Evolutionary conservation across 2,329 filamentous ascomycete species (phyloP).

Genomic region (Tolypocladium amazonense): DNA sequence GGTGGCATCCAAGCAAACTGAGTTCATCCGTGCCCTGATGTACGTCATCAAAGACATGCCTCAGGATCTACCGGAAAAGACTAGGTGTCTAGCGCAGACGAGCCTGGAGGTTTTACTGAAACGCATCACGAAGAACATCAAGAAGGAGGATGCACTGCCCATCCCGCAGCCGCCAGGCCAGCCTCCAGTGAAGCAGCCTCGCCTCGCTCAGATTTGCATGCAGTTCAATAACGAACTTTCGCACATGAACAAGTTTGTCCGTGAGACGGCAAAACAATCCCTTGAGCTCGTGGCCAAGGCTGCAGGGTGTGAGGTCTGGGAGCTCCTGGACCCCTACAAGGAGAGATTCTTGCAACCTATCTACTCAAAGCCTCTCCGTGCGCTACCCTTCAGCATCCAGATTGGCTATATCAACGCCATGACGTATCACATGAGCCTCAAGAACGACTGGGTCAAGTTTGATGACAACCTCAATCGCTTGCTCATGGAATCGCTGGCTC

Average conservation of each 20-base stretch:
- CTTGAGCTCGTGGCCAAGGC: slow-evolving; percentile 74
- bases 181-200: slow-evolving; percentile 38
- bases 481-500: slow-evolving; percentile 83
- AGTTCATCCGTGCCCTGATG: slow-evolving; percentile 83
- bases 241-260: slow-evolving; percentile 93
- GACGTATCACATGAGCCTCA: slow-evolving; percentile 85
- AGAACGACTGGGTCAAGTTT: slow-evolving; percentile 80
- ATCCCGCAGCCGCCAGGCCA: slow-evolving; percentile 29
- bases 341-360: slow-evolving; percentile 84
- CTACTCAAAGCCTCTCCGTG: slow-evolving; percentile 87
- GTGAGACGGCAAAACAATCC: slow-evolving; percentile 72
- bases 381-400: slow-evolving; percentile 86
- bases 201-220: slow-evolving; percentile 67
- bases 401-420: slow-evolving; percentile 98
- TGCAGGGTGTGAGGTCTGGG: slow-evolving; percentile 68
- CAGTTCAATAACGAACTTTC: slow-evolving; percentile 81
- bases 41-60: slow-evolving; percentile 99
- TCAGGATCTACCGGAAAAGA: slow-evolving; percentile 82
- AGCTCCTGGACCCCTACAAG: slow-evolving; percentile 81
- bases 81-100: slow-evolving; percentile 69
- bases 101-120: slow-evolving; percentile 72
- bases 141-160: slow-evolving; percentile 58
- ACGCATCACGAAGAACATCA: slow-evolving; percentile 66
- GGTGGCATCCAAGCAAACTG: slow-evolving; percentile 71
- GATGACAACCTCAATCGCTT: slow-evolving; percentile 85